A percentile compares a stretch with the other conserved stretches of the same genome.
phyloP scores from a whole-genome alignment of 2,329 filamentous ascomycete species.

The Aspergillus alliaceus region DNA sequence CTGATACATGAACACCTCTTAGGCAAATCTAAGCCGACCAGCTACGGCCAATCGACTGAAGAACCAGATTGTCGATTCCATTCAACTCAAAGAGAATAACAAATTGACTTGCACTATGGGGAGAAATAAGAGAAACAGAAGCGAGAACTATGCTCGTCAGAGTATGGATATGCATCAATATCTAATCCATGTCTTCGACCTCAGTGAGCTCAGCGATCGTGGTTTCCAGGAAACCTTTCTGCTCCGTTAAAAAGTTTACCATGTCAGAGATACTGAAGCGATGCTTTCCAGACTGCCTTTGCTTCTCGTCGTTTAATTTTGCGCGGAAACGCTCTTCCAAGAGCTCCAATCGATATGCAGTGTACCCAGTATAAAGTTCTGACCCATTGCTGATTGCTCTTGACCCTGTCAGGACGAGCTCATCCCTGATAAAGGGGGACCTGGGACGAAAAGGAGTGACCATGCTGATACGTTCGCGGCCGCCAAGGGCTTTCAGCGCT shows the following conservation, averaged over 20 bases:
- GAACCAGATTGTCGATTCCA: no score
- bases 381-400: background rate
- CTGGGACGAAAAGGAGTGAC: background rate
- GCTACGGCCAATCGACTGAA: no score
- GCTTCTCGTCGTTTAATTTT: background rate
- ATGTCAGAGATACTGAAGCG: background rate
- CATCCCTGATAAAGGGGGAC: background rate
- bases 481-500: background rate
- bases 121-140: no score
- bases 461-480: constrained; percentile 2
- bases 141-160: no score
- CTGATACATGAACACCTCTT: no score
- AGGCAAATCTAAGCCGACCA: no score
- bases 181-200: no score
- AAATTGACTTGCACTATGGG: no score
- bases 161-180: no score
- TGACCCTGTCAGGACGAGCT: background rate
- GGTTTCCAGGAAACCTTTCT: background rate
- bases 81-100: no score
- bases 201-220: background rate
- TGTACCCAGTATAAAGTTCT: background rate
- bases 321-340: background rate
- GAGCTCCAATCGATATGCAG: background rate
- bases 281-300: constrained; percentile 3
- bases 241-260: background rate